These are phyloP conservation scores for Aspergillus luchuensis DNA, from an alignment of 2,329 filamentous ascomycete species.

Conservation along the genomic window DNA sequence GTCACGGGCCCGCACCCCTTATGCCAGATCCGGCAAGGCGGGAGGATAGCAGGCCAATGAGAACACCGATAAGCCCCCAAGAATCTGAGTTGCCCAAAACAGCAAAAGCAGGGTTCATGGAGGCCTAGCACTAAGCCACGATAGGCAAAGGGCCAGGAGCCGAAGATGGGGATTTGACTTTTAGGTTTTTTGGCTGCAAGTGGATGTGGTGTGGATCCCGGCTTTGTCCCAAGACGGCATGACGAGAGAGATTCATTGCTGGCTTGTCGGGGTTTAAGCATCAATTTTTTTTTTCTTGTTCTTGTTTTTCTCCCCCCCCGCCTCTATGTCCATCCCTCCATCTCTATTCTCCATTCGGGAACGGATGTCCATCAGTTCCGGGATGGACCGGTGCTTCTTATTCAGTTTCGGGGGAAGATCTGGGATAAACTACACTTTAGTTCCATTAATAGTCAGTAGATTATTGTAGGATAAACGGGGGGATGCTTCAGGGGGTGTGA, in stretches of 20 bases:
- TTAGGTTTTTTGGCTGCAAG: conserved; percentile 19
- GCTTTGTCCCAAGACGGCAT: conserved; percentile 23
- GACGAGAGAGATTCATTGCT: conserved; percentile 14
- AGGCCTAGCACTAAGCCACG: conserved; percentile 1
- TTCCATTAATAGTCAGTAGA: neutral
- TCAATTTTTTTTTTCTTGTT: too few relatives aligned
- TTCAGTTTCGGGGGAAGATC: neutral
- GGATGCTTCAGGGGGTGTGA: neutral
- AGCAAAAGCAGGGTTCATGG: conserved; percentile 26
- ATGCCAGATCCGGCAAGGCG: conserved; percentile 5
- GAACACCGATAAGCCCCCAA: conserved; percentile 11
- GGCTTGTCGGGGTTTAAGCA: neutral
- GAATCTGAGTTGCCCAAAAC: conserved; percentile 21
- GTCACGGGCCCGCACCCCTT: neutral
- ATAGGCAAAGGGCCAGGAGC: conserved; percentile 15
- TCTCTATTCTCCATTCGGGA: too few relatives aligned
- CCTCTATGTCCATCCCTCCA: too few relatives aligned
- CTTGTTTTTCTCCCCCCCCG: too few relatives aligned
- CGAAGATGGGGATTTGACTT: conserved; percentile 16
- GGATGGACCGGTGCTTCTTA: neutral
- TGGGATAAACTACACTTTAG: neutral
- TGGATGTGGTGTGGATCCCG: neutral
- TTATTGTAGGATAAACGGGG: neutral
- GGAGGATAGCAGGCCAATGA: neutral
- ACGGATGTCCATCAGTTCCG: neutral